phyloP scores from a whole-genome alignment of 345 rosid species.

The Leavenworthia alabamica region DNA sequence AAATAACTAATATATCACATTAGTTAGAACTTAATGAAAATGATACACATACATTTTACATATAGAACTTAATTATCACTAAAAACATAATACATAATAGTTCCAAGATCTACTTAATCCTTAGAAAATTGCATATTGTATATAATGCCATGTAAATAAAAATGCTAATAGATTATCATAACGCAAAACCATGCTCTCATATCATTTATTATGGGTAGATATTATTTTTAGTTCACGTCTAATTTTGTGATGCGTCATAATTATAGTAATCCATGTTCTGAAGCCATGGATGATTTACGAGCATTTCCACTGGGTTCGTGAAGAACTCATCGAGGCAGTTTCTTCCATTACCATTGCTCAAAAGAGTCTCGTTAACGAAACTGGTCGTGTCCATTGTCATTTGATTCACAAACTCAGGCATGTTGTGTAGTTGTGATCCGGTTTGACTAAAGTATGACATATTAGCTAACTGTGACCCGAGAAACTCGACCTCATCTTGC shows the following conservation, averaged over 20 bases:
- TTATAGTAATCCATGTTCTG: constrained; percentile 20
- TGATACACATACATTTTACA: neutral
- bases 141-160: neutral
- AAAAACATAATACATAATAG: no score
- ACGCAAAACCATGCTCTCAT: no score
- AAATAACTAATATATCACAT: no score
- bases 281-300: constrained; percentile 19
- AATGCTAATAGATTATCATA: no score
- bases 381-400: constrained; percentile 19
- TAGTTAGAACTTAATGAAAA: no score
- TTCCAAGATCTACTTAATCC: neutral
- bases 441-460: constrained; percentile 8
- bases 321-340: constrained; percentile 14
- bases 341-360: constrained; percentile 2
- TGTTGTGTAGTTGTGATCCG: neutral
- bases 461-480: constrained; percentile 10
- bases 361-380: neutral
- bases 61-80: no score
- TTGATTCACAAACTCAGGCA: constrained; percentile 13
- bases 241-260: constrained; percentile 10
- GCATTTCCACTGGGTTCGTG: constrained; percentile 8
- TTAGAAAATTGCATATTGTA: neutral
- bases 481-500: constrained; percentile 29
- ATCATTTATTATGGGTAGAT: no score
- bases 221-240: neutral